A percentile compares a stretch with the other conserved stretches of the same genome.
Conservation (phyloP, 805 yeast species). For the Nakazawaea populi region DNA sequence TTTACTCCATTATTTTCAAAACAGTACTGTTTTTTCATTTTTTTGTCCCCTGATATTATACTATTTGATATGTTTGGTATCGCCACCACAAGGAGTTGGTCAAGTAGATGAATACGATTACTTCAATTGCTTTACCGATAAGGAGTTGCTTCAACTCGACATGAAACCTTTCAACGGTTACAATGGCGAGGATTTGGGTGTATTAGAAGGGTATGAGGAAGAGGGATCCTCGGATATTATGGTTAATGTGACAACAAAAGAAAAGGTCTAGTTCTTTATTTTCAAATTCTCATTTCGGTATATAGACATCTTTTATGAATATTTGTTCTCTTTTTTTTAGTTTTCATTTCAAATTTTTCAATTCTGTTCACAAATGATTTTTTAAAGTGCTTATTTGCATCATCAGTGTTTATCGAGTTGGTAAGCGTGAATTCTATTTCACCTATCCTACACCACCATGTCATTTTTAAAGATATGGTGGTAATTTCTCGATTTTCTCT, state of each 20-base stretch:
- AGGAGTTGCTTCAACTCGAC: neutral
- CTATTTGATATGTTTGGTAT: conserved; percentile 4
- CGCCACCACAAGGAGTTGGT: neutral
- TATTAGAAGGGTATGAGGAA: neutral
- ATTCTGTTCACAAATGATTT: too few relatives aligned
- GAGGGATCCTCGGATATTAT: neutral
- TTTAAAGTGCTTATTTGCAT: too few relatives aligned
- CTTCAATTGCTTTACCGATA: neutral
- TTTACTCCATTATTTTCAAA: conserved; percentile 21
- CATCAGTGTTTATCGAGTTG: too few relatives aligned
- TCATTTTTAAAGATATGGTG: too few relatives aligned
- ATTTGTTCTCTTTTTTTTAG: too few relatives aligned
- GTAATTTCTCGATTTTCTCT: too few relatives aligned
- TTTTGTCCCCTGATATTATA: conserved; percentile 6
- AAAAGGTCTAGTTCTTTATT: neutral
- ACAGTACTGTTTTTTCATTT: conserved; percentile 7
- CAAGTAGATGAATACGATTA: neutral
- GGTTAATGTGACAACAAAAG: neutral
- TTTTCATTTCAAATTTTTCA: too few relatives aligned
- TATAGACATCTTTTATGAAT: neutral
- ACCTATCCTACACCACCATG: too few relatives aligned
- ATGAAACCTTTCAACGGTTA: neutral
- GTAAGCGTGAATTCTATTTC: too few relatives aligned
- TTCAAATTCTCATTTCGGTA: neutral
- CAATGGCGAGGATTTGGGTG: neutral